Conservation (phyloP, 83 land plant species). For the Larix sibirica region DNA sequence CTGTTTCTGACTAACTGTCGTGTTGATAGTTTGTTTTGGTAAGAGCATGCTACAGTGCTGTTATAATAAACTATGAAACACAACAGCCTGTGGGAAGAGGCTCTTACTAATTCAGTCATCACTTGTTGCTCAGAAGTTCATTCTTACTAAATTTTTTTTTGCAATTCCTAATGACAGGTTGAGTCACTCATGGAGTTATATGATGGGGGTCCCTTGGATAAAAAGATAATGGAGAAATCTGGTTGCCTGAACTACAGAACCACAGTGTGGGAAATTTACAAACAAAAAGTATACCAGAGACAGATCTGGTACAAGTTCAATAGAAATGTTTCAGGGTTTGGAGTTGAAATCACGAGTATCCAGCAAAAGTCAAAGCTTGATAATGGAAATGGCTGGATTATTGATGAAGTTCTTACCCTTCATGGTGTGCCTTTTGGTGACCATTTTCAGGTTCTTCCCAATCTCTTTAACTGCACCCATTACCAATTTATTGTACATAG, state of each 20-base stretch:
- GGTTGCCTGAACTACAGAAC: constrained; percentile 68
- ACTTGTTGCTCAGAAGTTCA: background rate
- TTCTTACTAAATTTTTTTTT: background rate
- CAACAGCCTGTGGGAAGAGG: background rate
- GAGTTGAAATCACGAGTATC: constrained; percentile 72
- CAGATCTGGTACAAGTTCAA: constrained; percentile 66
- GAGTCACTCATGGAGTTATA: constrained; percentile 50
- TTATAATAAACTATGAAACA: constrained; percentile 2
- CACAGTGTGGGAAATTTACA: constrained; percentile 77
- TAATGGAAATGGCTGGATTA: constrained; percentile 51
- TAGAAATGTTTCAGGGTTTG: constrained; percentile 66
- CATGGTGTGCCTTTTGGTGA: constrained; percentile 92
- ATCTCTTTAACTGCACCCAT: background rate
- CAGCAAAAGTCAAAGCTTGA: constrained; percentile 71
- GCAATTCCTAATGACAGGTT: constrained; percentile 25
- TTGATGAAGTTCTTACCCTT: constrained; percentile 88
- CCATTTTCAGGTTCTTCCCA: constrained; percentile 66
- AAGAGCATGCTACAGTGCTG: background rate
- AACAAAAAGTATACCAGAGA: constrained; percentile 63
- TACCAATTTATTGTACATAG: background rate
- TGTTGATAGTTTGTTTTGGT: background rate
- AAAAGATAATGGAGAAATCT: constrained; percentile 62
- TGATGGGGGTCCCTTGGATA: constrained; percentile 59
- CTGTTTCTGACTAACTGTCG: background rate
- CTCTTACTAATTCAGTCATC: constrained; percentile 2